Percentiles rank a stretch among this genome's conserved stretches.
These are phyloP conservation scores for Russula griseocarnosa DNA, from an alignment of 768 basidiomycete species.

Conservation along the genomic window DNA sequence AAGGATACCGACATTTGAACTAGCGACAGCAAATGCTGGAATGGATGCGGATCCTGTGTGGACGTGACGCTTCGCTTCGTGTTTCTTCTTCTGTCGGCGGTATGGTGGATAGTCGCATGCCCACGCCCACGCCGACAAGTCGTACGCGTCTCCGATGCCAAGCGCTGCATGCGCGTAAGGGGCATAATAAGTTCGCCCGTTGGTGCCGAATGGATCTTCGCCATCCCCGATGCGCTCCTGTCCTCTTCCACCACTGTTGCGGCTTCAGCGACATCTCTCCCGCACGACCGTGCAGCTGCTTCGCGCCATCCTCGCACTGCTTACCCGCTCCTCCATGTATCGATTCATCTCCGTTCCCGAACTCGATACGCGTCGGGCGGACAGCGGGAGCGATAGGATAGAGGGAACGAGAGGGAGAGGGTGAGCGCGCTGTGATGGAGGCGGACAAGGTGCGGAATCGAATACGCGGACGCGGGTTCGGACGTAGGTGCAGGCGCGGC, in stretches of 20 bases:
- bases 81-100: not conserved
- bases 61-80: not conserved
- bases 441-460: constrained; percentile 19
- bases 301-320: not conserved
- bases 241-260: not conserved
- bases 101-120: constrained; percentile 10
- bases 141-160: constrained; percentile 15
- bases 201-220: constrained; percentile 15
- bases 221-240: not conserved
- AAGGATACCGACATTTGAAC: not conserved
- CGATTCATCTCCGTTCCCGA: not conserved
- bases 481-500: not conserved
- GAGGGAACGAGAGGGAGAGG: constrained; percentile 17
- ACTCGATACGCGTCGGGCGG: constrained; percentile 8
- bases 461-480: constrained; percentile 4
- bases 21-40: not conserved
- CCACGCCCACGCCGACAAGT: constrained; percentile 23
- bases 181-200: constrained; percentile 16
- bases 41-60: too few species aligned
- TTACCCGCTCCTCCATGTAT: not conserved
- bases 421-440: constrained; percentile 14
- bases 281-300: not conserved
- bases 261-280: not conserved
- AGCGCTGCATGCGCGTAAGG: constrained; percentile 10
- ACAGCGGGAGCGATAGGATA: constrained; percentile 17